Evolutionary conservation across 306 rosid genomes (phyloP).

Genomic region (Boehmeria nivea): DNA sequence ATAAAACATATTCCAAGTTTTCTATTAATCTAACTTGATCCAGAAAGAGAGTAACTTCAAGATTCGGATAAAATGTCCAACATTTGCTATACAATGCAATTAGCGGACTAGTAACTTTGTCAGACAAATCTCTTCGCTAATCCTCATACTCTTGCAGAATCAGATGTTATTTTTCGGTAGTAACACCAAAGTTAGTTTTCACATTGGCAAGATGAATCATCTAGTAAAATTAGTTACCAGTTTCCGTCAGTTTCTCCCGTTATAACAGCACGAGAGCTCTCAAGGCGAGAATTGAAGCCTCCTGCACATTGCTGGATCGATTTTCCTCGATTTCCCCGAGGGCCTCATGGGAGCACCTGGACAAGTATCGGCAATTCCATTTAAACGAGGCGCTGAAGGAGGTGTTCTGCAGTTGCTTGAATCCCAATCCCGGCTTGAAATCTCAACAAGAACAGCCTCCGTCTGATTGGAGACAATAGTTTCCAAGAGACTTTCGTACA

Average conservation of each 20-base stretch:
- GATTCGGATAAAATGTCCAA: neutral
- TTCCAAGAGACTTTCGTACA: slow-evolving; percentile 52
- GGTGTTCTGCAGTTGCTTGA: slow-evolving; percentile 46
- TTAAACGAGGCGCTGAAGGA: slow-evolving; percentile 16
- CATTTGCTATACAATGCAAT: slow-evolving; percentile 24
- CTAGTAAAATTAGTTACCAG: slow-evolving; percentile 19
- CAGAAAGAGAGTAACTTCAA: neutral
- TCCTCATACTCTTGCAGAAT: slow-evolving; percentile 3
- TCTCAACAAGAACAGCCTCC: slow-evolving; percentile 29
- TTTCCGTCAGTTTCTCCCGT: slow-evolving; percentile 15
- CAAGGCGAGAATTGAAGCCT: slow-evolving; percentile 62
- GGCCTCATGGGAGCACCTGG: slow-evolving; percentile 60
- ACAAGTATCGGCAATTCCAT: slow-evolving; percentile 48
- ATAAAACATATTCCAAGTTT: neutral
- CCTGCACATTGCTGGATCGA: slow-evolving; percentile 49
- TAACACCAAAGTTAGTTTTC: slow-evolving; percentile 16
- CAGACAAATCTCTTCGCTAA: slow-evolving; percentile 9
- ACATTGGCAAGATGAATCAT: slow-evolving; percentile 19
- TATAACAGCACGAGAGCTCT: slow-evolving; percentile 1
- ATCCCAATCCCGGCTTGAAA: slow-evolving; percentile 21
- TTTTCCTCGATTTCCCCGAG: slow-evolving; percentile 28
- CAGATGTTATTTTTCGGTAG: neutral
- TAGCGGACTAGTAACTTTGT: slow-evolving; percentile 17
- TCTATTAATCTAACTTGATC: neutral
- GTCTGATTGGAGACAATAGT: slow-evolving; percentile 47